Base-by-base conservation (phyloP, 768 basidiomycete species). In the Trametes cingulata region DNA sequence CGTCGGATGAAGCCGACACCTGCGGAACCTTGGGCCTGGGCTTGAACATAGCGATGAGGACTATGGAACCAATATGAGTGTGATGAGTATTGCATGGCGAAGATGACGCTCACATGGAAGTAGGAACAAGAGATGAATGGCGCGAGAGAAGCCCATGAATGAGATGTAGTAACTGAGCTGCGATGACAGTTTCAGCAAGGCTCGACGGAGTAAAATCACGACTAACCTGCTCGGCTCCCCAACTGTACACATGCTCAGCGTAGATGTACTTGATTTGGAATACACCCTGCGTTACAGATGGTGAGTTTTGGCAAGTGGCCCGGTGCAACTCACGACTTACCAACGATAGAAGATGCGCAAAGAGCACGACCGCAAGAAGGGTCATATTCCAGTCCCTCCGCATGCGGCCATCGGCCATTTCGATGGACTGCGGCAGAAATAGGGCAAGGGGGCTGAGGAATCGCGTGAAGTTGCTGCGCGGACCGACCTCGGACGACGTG, bases 241-340 rank as follows among this genome's bases (percentile, higher is more conserved):
- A 91, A 12, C 75, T 70, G 66, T 87, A 91, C 10, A 86, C 75
- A 67, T 91, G 87, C 64, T 85, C 83, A 0, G 87, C 90, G 61
- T 91, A 93, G 36, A 92, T 74, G 64, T 91, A 91, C 71, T 92
- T 93, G 59, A 87, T 77, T 52, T 84, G 85, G 71, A 85, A 87
- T 1, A 92, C 72, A 17, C 88, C 91, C 82, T 88, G 58, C 4
- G 24, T 22, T 14, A 15, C 47, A 9, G 37, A 54, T 15, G 36
- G 53, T 45, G 42, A 46, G n/a, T 49, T 17, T 50, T 37, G 40
- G 10, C 1, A 6, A 19, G 17, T 13, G 43, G 14, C 9, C 37
- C 20, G 6, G 41, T 24, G n/a, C 43, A 33, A 27, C n/a, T n/a
- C n/a, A 15, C 12, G 8, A 74, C 85, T 66, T 70, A 90, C 89